phyloP scores from a whole-genome alignment of 1,284 basidiomycete genomes.

The Neolentinus lepideus region DNA sequence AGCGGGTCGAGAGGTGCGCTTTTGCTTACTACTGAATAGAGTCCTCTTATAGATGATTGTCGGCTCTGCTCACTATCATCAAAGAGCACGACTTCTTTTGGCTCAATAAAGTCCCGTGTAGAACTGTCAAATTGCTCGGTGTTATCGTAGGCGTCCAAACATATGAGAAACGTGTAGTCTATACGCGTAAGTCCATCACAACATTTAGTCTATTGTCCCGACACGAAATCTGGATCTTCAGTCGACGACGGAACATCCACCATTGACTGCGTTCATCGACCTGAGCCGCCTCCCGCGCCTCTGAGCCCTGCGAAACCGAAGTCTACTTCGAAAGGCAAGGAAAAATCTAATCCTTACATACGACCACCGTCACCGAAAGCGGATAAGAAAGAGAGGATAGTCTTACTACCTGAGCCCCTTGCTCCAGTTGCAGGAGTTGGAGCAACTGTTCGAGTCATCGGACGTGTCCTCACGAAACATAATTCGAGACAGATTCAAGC shows the following conservation, averaged over 20 bases:
- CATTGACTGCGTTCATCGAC: slow-evolving; percentile 47
- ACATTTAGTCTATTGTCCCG: slow-evolving; percentile 2
- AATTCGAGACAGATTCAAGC: slow-evolving; percentile 41
- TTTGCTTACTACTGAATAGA: background rate
- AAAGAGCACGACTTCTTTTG: slow-evolving; percentile 53
- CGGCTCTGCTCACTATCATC: background rate
- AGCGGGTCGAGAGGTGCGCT: slow-evolving; percentile 29
- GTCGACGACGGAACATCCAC: slow-evolving; percentile 71
- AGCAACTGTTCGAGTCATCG: slow-evolving; percentile 37
- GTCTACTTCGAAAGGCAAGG: background rate
- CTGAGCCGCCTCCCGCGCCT: slow-evolving; percentile 12
- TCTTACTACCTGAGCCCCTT: slow-evolving; percentile 2
- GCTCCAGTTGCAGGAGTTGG: slow-evolving; percentile 40
- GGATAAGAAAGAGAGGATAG: slow-evolving; percentile 1
- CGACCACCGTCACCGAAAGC: background rate
- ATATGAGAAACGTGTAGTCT: slow-evolving; percentile 52
- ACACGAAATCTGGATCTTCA: slow-evolving; percentile 16
- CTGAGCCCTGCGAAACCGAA: background rate
- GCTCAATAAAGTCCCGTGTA: slow-evolving; percentile 65
- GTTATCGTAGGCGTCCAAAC: slow-evolving; percentile 54
- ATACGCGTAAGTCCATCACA: slow-evolving; percentile 35
- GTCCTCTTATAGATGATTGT: background rate
- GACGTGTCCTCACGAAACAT: slow-evolving; percentile 34
- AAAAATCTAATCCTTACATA: background rate
- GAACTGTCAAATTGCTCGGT: slow-evolving; percentile 51